These are phyloP conservation scores for Hemileccinum hortonii DNA, from an alignment of 1,284 basidiomycete species.

Conservation along the genomic window DNA sequence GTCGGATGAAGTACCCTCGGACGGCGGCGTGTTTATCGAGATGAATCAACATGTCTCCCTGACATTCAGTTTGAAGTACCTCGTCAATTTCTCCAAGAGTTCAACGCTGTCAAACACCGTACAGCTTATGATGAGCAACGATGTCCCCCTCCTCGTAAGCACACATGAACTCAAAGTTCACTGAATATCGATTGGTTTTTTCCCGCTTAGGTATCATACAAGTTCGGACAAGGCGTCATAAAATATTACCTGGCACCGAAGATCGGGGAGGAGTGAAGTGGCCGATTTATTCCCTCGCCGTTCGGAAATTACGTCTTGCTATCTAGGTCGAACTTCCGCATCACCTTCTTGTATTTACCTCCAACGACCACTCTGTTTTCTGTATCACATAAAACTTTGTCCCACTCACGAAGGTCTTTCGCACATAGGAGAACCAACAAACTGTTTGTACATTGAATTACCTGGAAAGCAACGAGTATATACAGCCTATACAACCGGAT, in stretches of 20 bases:
- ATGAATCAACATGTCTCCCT: conserved; percentile 86
- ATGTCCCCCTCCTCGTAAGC: conserved; percentile 82
- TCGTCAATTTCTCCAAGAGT: conserved; percentile 96
- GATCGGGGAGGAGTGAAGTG: conserved; percentile 72
- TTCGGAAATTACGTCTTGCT: conserved; percentile 11
- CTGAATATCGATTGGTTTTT: not conserved
- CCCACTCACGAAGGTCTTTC: no score
- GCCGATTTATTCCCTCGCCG: not conserved
- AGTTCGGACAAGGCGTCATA: conserved; percentile 81
- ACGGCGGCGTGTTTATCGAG: conserved; percentile 72
- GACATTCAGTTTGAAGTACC: conserved; percentile 97
- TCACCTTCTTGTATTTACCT: conserved; percentile 19
- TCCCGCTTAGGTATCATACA: conserved; percentile 70
- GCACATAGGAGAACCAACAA: no score
- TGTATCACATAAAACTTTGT: no score
- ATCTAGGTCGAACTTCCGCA: conserved; percentile 12
- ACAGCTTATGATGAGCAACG: conserved; percentile 85
- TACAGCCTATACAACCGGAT: conserved; percentile 16
- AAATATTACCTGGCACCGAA: conserved; percentile 89
- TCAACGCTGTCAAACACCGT: conserved; percentile 74
- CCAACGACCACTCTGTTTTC: not conserved
- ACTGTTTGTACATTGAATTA: no score
- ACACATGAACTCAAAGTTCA: conserved; percentile 2
- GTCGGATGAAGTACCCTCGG: conserved; percentile 46
- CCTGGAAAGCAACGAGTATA: conserved; percentile 14